These are phyloP conservation scores for Cladosporium sp. DNA, from an alignment of 2,329 filamentous ascomycete species.

Conservation along the genomic window DNA sequence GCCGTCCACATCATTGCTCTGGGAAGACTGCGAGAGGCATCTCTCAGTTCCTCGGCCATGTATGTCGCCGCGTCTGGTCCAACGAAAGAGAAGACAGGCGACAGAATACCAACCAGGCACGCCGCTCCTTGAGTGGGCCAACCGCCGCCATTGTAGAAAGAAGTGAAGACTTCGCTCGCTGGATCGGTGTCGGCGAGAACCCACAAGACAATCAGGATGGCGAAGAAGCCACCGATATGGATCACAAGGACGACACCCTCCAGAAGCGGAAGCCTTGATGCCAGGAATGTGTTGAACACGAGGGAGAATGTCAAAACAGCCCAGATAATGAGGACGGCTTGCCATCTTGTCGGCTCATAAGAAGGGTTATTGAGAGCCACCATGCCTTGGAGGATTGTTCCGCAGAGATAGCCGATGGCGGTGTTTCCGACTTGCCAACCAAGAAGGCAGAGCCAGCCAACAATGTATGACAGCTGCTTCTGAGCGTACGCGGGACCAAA, in stretches of 20 bases:
- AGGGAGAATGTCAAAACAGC: constrained; percentile 34
- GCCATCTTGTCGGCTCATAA: constrained; percentile 26
- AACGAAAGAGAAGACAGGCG: constrained; percentile 10
- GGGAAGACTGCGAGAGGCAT: constrained; percentile 17
- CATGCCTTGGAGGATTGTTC: constrained; percentile 35
- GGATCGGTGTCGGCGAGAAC: constrained; percentile 13
- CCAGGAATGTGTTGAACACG: constrained; percentile 26
- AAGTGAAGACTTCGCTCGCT: constrained; percentile 22
- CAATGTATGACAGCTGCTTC: constrained; percentile 21
- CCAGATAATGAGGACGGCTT: constrained; percentile 28
- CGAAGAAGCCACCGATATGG: constrained; percentile 20
- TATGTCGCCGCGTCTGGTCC: constrained; percentile 13
- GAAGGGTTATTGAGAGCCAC: constrained; percentile 31
- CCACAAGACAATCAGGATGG: constrained; percentile 18
- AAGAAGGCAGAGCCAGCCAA: constrained; percentile 34
- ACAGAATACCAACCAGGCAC: constrained; percentile 14
- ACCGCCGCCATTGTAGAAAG: constrained; percentile 15
- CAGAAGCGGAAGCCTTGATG: constrained; percentile 29
- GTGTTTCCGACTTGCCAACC: constrained; percentile 35
- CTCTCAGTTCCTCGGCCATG: constrained; percentile 21
- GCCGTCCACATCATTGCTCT: constrained; percentile 17
- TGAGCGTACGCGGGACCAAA: constrained; percentile 29
- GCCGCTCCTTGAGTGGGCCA: constrained; percentile 16
- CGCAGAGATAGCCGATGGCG: constrained; percentile 31
- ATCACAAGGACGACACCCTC: constrained; percentile 30